Evolutionary conservation across 768 basidiomycete species (phyloP).

Genomic region (Tricholoma bakamatsutake): DNA sequence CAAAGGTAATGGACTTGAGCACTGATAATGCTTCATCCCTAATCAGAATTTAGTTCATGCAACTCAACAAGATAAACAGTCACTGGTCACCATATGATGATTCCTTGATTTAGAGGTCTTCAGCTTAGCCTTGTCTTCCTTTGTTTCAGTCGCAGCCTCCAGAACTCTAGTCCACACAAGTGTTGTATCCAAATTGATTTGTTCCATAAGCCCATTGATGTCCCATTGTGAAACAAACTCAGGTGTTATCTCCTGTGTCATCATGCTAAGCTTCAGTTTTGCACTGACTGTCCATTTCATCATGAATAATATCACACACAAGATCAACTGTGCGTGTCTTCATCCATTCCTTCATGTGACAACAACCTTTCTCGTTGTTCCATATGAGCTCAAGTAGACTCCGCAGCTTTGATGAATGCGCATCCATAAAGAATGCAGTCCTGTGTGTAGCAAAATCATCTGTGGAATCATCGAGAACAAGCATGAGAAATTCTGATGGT

Average conservation of each 20-base stretch:
- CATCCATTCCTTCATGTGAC: constrained; percentile 5
- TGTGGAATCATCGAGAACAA: background rate
- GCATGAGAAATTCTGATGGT: background rate
- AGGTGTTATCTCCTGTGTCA: constrained; percentile 10
- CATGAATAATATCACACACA: too few relatives aligned
- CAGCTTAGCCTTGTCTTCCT: background rate
- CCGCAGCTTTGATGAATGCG: background rate
- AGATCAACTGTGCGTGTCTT: constrained; percentile 8
- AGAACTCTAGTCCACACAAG: constrained; percentile 1
- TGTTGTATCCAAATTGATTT: too few relatives aligned
- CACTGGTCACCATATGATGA: background rate
- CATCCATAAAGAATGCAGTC: background rate
- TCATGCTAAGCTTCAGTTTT: constrained; percentile 11
- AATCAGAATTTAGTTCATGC: background rate
- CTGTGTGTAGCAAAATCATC: background rate
- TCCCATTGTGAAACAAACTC: too few relatives aligned
- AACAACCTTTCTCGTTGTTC: background rate
- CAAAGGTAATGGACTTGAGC: too few relatives aligned
- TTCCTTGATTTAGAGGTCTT: background rate
- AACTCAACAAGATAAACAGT: background rate
- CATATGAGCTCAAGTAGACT: background rate
- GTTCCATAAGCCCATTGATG: too few relatives aligned
- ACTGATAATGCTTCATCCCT: background rate
- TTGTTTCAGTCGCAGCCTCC: constrained; percentile 14
- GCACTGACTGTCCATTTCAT: too few relatives aligned